Evolutionary conservation across 2,329 filamentous ascomycete genomes (phyloP), one percentile per base, ranked within the genome.

Genomic region (Aureobasidium lini): DNA sequence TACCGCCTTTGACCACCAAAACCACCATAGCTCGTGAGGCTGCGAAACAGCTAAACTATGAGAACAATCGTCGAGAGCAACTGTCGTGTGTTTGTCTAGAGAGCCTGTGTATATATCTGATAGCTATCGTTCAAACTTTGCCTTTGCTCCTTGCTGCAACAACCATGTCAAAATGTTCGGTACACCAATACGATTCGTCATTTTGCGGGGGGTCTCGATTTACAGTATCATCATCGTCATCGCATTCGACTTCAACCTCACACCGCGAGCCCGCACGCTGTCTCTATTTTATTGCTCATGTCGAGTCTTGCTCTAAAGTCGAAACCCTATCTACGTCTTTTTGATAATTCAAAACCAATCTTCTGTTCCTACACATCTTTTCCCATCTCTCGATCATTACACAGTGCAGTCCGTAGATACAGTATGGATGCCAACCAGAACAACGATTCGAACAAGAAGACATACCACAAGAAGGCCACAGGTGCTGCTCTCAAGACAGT

Each of bases 391-490:
- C 34, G 28, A 8, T 16, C 16, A 6, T 56, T n/a, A 9, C 9
- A 23, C 48, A 23, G 9, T 11, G 28, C 6, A 34, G n/a, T 13
- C 10, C 54, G 42, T 28, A n/a, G 7, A 16, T 48, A 47, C 54
- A 49, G 13, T 18, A 65, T 72, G 67, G 75, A 79, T 69, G 70
- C 75, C 65, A 78, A 75, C 62, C 77, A 77, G 62, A 70, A 73
- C 60, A 68, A 75, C 62, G 77, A 88, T 62, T 54, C 73, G 4
- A 70, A 68, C 36, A 79, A 79, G 77, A 91, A 90, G 73, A 83
- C 83, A 1, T 84, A 85, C 64, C 82, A 86, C 69, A 88, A 85
- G 66, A 88, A 85, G 70, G 85, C 88, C 16, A 89, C 87, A 2
- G 90, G 89, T 9, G 72, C 79, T 57, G 90, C 90, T 23, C 77